phyloP scores from a whole-genome alignment of 2,329 filamentous ascomycete species.

The Penicillium sclerotigenum region DNA sequence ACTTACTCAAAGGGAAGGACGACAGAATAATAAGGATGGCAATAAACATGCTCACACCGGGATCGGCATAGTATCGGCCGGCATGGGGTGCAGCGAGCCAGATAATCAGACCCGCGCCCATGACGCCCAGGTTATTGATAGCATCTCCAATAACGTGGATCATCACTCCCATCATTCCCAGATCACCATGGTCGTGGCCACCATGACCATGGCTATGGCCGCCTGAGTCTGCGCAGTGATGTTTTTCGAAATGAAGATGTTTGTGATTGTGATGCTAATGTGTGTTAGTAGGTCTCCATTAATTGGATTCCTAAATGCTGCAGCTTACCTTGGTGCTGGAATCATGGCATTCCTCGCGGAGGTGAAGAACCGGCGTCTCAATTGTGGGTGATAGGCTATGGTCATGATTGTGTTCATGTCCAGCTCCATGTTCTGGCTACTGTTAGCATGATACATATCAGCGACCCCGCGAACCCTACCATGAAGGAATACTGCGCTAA shows the following conservation, averaged over 20 bases:
- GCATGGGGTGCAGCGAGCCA: conserved; percentile 58
- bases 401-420: conserved; percentile 8
- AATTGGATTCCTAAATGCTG: not conserved
- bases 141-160: conserved; percentile 71
- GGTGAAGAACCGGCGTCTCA: conserved; percentile 10
- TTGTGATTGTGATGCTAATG: conserved; percentile 27
- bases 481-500: conserved; percentile 65
- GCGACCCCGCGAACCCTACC: conserved; percentile 39
- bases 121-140: conserved; percentile 73
- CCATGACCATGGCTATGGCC: conserved; percentile 22
- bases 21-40: conserved; percentile 68
- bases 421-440: conserved; percentile 20
- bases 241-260: conserved; percentile 18
- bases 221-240: conserved; percentile 2
- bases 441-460: conserved; percentile 3
- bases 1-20: conserved; percentile 52
- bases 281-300: not conserved
- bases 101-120: conserved; percentile 65
- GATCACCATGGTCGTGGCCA: conserved; percentile 46
- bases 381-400: conserved; percentile 1
- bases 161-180: conserved; percentile 70
- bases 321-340: conserved; percentile 15
- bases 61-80: conserved; percentile 67
- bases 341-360: conserved; percentile 7
- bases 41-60: conserved; percentile 66